A percentile compares a stretch with the other conserved stretches of the same genome.
These are phyloP conservation scores for Craspedostauros australis DNA, from an alignment of 108 stramenopile species.

Conservation along the genomic window DNA sequence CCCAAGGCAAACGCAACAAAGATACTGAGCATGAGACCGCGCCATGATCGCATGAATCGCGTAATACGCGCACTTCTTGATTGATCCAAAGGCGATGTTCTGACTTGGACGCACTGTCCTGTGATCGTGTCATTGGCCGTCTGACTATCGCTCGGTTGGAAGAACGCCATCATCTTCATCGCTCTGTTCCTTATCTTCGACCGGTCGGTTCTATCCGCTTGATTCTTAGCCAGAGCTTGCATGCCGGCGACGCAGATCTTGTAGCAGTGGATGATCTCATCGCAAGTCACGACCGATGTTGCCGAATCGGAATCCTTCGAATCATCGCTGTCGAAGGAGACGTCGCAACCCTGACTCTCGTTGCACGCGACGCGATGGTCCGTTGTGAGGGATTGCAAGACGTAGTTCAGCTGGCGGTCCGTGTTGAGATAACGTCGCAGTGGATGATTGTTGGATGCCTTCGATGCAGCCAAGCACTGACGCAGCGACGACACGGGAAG, in stretches of 20 bases:
- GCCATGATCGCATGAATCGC: no score
- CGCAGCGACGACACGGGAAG: not conserved
- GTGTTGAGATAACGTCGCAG: conserved; percentile 20
- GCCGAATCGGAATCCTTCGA: not conserved
- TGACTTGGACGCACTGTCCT: no score
- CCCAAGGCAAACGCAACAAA: no score
- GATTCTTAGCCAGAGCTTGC: conserved; percentile 45
- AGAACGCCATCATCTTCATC: conserved; percentile 26
- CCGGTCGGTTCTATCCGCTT: not conserved
- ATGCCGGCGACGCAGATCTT: conserved; percentile 53
- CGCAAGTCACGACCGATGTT: conserved; percentile 39
- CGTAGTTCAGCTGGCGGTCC: conserved; percentile 46
- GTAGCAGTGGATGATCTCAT: conserved; percentile 62
- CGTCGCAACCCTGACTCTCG: not conserved
- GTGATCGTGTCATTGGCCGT: no score
- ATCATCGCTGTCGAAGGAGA: not conserved
- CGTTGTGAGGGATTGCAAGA: conserved; percentile 19
- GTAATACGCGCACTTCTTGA: no score
- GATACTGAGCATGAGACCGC: no score
- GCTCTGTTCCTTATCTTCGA: conserved; percentile 18
- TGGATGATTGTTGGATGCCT: not conserved
- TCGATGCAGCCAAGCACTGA: not conserved
- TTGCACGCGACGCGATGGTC: not conserved
- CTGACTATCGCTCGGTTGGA: no score
- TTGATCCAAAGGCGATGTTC: no score